These are phyloP conservation scores for Leucosporidium scottii DNA, from an alignment of 768 basidiomycete species.

Conservation along the genomic window DNA sequence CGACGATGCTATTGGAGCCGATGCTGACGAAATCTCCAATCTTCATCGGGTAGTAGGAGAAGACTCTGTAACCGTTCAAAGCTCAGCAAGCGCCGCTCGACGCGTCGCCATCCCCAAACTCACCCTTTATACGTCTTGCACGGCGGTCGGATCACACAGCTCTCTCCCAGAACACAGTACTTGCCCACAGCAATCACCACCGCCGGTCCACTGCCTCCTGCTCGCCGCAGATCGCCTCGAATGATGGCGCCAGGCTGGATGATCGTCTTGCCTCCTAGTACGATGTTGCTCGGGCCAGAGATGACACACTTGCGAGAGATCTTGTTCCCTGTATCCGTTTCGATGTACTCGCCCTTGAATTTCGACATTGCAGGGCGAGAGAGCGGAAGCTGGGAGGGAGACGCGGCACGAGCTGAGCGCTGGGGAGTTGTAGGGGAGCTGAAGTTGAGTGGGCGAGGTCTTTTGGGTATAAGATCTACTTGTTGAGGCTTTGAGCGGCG, in stretches of 20 bases:
- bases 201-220: constrained; percentile 43
- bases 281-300: constrained; percentile 90
- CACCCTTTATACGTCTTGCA: constrained; percentile 47
- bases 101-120: constrained; percentile 2
- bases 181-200: constrained; percentile 88
- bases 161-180: constrained; percentile 86
- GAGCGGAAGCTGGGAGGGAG: too few relatives aligned
- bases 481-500: too few relatives aligned
- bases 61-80: constrained; percentile 28
- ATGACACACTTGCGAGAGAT: constrained; percentile 87
- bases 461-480: too few relatives aligned
- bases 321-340: constrained; percentile 79
- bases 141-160: constrained; percentile 62
- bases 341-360: constrained; percentile 13
- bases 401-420: too few relatives aligned
- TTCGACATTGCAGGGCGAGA: too few relatives aligned
- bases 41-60: constrained; percentile 91
- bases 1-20: constrained; percentile 77
- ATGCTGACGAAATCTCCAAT: constrained; percentile 93
- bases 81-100: background rate
- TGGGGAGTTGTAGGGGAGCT: too few relatives aligned
- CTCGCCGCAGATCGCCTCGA: constrained; percentile 82
- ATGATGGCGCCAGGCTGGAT: constrained; percentile 85
- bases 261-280: constrained; percentile 93
- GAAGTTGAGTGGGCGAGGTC: too few relatives aligned